phyloP scores from a whole-genome alignment of 371 early-diverging fungal genomes.

The Syncephalis plumigaleata region DNA sequence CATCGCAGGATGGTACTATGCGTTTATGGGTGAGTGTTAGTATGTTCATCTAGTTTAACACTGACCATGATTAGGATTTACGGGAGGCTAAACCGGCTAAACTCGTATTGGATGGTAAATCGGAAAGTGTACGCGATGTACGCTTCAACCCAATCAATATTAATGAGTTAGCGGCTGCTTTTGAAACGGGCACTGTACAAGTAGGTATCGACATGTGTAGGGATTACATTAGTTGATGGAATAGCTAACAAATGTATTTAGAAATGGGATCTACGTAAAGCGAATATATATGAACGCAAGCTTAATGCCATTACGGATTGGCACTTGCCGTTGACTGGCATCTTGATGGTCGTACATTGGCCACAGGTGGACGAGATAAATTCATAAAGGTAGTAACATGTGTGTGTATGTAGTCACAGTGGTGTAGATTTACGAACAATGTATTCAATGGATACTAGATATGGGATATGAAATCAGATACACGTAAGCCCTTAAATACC shows the following conservation, averaged over 20 bases:
- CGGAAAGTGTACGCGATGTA: constrained; percentile 71
- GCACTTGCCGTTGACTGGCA: constrained; percentile 73
- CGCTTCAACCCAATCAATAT: constrained; percentile 49
- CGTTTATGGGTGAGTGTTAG: constrained; percentile 48
- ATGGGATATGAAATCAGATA: constrained; percentile 65
- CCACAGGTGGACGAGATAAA: constrained; percentile 71
- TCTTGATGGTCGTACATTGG: constrained; percentile 49
- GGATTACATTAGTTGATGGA: background rate
- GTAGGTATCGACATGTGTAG: constrained; percentile 10
- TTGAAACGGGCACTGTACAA: constrained; percentile 77
- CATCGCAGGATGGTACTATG: constrained; percentile 65
- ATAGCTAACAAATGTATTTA: constrained; percentile 7
- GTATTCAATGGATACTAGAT: constrained; percentile 18
- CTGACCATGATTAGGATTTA: constrained; percentile 36
- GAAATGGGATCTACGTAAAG: constrained; percentile 69
- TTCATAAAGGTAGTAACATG: constrained; percentile 70
- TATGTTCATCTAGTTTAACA: background rate
- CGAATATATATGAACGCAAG: constrained; percentile 39
- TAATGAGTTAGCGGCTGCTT: constrained; percentile 64
- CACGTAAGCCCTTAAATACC: constrained; percentile 30
- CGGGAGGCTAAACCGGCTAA: constrained; percentile 30
- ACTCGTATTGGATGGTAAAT: constrained; percentile 51
- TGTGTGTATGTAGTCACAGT: too few species aligned
- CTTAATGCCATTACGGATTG: constrained; percentile 64
- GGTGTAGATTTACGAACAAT: background rate